These are phyloP conservation scores for Colletotrichum eleusines DNA, from an alignment of 2,329 filamentous ascomycete species.

Conservation along the genomic window DNA sequence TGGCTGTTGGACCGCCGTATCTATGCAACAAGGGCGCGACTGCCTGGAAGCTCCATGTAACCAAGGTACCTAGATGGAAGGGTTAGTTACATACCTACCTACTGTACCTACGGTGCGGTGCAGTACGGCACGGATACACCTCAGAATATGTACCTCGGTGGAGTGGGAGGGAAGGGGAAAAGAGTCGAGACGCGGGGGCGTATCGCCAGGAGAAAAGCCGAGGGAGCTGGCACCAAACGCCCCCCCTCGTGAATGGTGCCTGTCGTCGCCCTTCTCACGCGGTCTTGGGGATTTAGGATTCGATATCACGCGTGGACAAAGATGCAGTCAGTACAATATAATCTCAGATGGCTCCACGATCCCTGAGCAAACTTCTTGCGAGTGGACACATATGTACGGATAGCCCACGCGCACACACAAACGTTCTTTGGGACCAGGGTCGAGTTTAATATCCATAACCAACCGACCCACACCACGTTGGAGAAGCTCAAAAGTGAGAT, in stretches of 20 bases:
- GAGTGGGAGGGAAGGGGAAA: not conserved
- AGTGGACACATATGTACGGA: not conserved
- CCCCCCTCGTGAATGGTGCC: not conserved
- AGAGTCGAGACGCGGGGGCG: constrained; percentile 9
- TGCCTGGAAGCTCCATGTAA: constrained; percentile 12
- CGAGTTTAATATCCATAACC: constrained; percentile 13
- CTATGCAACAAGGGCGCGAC: not conserved
- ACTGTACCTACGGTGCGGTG: not conserved
- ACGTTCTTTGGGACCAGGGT: not conserved
- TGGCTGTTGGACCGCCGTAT: not conserved
- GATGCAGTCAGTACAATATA: constrained; percentile 30
- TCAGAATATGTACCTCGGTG: constrained; percentile 1
- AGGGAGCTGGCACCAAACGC: constrained; percentile 9
- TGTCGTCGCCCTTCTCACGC: constrained; percentile 9
- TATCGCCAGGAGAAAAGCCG: constrained; percentile 11
- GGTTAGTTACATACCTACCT: not conserved
- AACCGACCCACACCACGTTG: constrained; percentile 15
- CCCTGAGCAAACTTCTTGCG: constrained; percentile 23
- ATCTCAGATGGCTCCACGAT: constrained; percentile 18
- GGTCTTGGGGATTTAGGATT: constrained; percentile 13
- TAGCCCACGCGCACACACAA: not conserved
- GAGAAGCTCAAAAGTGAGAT: constrained; percentile 22
- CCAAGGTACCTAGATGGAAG: not conserved
- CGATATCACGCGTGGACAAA: constrained; percentile 29
- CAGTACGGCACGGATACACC: not conserved